Base-by-base conservation (phyloP, 139 green algal genomes). In the Zygnema cylindricum region DNA sequence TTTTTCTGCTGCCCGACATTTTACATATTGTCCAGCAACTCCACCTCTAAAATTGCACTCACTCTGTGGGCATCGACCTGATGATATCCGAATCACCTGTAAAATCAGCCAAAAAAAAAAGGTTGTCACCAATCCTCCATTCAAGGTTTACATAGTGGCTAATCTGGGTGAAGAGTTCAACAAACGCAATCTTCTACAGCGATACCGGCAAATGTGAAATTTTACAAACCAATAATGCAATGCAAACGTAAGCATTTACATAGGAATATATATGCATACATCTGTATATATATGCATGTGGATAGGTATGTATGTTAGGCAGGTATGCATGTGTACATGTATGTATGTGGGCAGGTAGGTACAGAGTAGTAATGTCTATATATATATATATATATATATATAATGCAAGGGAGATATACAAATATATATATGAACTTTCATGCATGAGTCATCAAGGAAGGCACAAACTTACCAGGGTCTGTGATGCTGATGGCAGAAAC, bases 401-500 rank as follows among this genome's bases (percentile, higher is more conserved):
- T 11, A 7, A 55, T 69, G 11, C 3, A 85, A 21, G 2, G 7
- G 87, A 41, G 55, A 21, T n/a, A 85, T 87, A 30, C n/a, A 86
- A 38, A 35, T 2, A 22, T 43, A 23, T 3, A 87, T 79, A 82
- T 32, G 2, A 21, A 11, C 32, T 87, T 87, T 21, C 83, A 11
- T 69, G 30, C 39, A 77, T 25, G 42, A 39, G 35, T 84, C 7
- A 16, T 41, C 35, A 85, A 77, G 16, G 11, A 11, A 30, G 7
- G 16, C 42, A 11, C 3, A 39, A 7, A 39, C 77, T 84, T 78
- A 96, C 97, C 97, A 75, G 97, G 88, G 93, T 99, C 98, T 36
- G 97, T 98, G 94, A 99, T 98, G 89, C 95, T 96, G 71, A 99
- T 92, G 43, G 96, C 94, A 39, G 90, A 94, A 30, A 99, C 96